A percentile compares a stretch with the other conserved stretches of the same genome.
Evolutionary conservation across 345 rosid genomes (phyloP).

Genomic region (Corymbia maculata): DNA sequence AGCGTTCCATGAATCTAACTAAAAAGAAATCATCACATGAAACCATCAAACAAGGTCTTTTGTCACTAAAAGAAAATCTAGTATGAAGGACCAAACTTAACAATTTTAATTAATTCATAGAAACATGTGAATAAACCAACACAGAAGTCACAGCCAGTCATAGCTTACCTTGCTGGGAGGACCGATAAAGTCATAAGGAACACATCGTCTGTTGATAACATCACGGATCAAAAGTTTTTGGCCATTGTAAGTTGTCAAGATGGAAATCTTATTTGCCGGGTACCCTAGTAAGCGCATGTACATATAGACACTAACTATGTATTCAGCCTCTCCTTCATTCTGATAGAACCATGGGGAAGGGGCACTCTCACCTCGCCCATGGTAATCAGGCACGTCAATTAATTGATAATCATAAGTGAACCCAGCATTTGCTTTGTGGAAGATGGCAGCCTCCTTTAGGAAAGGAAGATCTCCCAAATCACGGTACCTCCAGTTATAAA

Average conservation of each 20-base stretch:
- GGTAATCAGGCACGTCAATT: conserved; percentile 85
- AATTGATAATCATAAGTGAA: conserved; percentile 89
- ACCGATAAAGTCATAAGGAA: conserved; percentile 79
- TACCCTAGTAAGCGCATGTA: conserved; percentile 94
- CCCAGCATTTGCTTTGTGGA: conserved; percentile 84
- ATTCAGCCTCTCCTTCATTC: conserved; percentile 97
- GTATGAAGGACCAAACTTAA: not conserved
- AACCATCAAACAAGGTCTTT: not conserved
- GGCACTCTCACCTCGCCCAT: conserved; percentile 84
- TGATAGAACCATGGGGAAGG: conserved; percentile 99
- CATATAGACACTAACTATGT: conserved; percentile 91
- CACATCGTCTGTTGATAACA: conserved; percentile 85
- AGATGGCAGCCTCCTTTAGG: conserved; percentile 59
- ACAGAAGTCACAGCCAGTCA: not conserved
- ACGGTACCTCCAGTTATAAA: conserved; percentile 96
- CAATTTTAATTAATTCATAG: not conserved
- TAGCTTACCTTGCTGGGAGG: conserved; percentile 84
- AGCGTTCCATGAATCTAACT: not conserved
- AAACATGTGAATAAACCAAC: not conserved
- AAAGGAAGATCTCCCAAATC: conserved; percentile 91
- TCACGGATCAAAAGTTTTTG: conserved; percentile 98
- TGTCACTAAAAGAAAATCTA: not conserved
- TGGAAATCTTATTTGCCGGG: conserved; percentile 91
- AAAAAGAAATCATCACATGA: not conserved
- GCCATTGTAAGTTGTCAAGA: conserved; percentile 95